These are phyloP conservation scores for Bacidia rubella DNA, from an alignment of 495 filamentous ascomycete species.

Conservation along the genomic window DNA sequence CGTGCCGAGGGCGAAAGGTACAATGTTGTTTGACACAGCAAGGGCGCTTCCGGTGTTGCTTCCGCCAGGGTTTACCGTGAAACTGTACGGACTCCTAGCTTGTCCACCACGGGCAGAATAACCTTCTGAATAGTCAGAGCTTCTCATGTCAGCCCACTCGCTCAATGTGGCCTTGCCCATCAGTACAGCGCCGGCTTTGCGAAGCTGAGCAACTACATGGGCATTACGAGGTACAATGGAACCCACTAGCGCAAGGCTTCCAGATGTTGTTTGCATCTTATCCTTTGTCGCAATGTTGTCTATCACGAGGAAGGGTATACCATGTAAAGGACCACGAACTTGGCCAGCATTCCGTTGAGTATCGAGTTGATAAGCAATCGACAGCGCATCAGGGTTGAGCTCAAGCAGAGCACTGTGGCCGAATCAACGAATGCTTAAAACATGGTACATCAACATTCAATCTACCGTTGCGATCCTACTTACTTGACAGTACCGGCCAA, in stretches of 20 bases:
- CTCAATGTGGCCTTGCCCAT: constrained; percentile 56
- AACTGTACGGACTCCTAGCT: constrained; percentile 50
- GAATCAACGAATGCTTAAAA: neutral
- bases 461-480: constrained; percentile 2
- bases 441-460: neutral
- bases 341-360: constrained; percentile 39
- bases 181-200: constrained; percentile 52
- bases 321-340: constrained; percentile 50
- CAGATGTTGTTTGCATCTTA: constrained; percentile 53
- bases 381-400: constrained; percentile 46
- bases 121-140: constrained; percentile 54
- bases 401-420: constrained; percentile 39
- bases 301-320: constrained; percentile 61
- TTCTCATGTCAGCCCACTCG: constrained; percentile 68
- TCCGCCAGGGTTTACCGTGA: constrained; percentile 55
- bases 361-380: constrained; percentile 44
- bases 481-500: constrained; percentile 47
- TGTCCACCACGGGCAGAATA: constrained; percentile 57
- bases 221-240: constrained; percentile 54
- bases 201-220: constrained; percentile 43
- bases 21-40: constrained; percentile 47
- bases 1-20: constrained; percentile 53
- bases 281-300: constrained; percentile 63
- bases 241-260: constrained; percentile 46
- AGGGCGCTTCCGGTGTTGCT: constrained; percentile 49